These are phyloP conservation scores for Berberis thunbergii DNA, from an alignment of 164 flowering plant species.

Conservation along the genomic window DNA sequence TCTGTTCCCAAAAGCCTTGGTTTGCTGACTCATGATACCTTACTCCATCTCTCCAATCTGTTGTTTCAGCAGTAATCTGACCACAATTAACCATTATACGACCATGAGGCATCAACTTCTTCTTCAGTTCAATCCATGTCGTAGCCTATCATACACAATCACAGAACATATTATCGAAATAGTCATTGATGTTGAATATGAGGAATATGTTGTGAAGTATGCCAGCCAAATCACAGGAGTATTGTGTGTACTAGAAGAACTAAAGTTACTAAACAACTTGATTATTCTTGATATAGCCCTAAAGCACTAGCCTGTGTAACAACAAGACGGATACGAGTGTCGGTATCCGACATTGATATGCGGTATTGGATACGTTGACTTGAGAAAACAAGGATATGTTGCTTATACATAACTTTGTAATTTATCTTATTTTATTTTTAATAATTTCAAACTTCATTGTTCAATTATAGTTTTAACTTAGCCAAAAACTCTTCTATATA, in stretches of 20 bases:
- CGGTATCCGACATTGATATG: too few relatives aligned
- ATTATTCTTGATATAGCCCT: neutral
- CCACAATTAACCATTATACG: constrained; percentile 92
- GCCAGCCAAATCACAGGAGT: neutral
- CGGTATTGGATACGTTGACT: too few relatives aligned
- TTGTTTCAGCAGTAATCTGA: constrained; percentile 21
- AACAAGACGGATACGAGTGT: too few relatives aligned
- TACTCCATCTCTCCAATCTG: constrained; percentile 11
- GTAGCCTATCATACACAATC: constrained; percentile 11
- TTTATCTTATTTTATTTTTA: too few relatives aligned
- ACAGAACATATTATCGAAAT: neutral
- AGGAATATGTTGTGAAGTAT: neutral
- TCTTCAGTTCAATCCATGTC: constrained; percentile 54
- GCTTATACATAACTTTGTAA: too few relatives aligned
- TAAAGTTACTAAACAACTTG: neutral
- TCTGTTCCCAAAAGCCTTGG: constrained; percentile 31
- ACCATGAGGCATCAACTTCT: constrained; percentile 59
- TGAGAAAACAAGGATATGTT: too few relatives aligned
- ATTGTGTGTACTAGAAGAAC: neutral
- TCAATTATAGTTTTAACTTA: too few relatives aligned
- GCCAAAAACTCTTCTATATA: too few relatives aligned
- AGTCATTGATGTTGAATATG: neutral
- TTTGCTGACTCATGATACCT: neutral
- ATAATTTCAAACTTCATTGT: too few relatives aligned
- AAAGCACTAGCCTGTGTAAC: too few relatives aligned